A percentile compares a stretch with the other conserved stretches of the same genome.
Evolutionary conservation across 2,329 filamentous ascomycete species (phyloP).

Genomic region (Hypoxylon sp.): DNA sequence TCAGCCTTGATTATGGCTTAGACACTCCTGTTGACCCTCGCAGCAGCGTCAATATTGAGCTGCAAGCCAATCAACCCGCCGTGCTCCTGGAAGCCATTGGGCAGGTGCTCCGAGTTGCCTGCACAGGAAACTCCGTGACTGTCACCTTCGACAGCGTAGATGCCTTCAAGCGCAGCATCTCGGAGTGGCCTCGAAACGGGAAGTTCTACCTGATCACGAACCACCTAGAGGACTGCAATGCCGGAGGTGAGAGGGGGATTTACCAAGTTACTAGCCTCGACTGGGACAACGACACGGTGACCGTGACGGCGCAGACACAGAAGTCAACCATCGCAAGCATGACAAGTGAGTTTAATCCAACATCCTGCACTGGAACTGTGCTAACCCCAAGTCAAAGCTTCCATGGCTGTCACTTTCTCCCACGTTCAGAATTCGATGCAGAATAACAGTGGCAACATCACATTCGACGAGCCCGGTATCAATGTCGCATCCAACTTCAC

Average conservation of each 20-base stretch:
- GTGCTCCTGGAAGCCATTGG: slow-evolving; percentile 47
- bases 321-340: slow-evolving; percentile 47
- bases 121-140: slow-evolving; percentile 39
- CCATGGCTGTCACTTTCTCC: slow-evolving; percentile 32
- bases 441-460: slow-evolving; percentile 28
- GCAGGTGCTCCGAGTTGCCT: slow-evolving; percentile 44
- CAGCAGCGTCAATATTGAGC: slow-evolving; percentile 24
- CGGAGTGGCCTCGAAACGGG: slow-evolving; percentile 38
- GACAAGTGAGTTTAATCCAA: slow-evolving; percentile 45
- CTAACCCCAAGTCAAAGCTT: slow-evolving; percentile 22
- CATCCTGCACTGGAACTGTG: background rate
- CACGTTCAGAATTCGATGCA: slow-evolving; percentile 10
- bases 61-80: slow-evolving; percentile 38
- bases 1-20: slow-evolving; percentile 34
- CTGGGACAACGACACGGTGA: slow-evolving; percentile 41
- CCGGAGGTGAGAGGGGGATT: slow-evolving; percentile 51
- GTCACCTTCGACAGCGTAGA: slow-evolving; percentile 43
- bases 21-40: slow-evolving; percentile 13
- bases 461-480: slow-evolving; percentile 37
- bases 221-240: slow-evolving; percentile 52
- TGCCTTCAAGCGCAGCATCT: slow-evolving; percentile 21
- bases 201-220: slow-evolving; percentile 53
- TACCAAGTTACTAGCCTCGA: slow-evolving; percentile 47
- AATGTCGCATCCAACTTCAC: slow-evolving; percentile 40
- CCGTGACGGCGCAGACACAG: slow-evolving; percentile 45